These are phyloP conservation scores for Limonium bicolor DNA, from an alignment of 148 eudicot genomes.

Conservation along the genomic window DNA sequence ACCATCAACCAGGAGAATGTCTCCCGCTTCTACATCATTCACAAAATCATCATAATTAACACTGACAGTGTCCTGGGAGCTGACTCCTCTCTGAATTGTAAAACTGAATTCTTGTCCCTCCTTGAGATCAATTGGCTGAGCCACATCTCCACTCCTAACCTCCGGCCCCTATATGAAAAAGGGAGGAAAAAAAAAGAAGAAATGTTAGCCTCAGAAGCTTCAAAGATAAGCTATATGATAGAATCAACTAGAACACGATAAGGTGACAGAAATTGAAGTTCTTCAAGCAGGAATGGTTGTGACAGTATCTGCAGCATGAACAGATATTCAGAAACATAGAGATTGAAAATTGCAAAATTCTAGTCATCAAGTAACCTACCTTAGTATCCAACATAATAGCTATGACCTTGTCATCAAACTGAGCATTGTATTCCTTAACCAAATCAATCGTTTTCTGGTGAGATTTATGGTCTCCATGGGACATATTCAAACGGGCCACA, in stretches of 20 bases:
- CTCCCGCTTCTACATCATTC: slow-evolving; percentile 89
- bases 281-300: neutral
- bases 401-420: slow-evolving; percentile 69
- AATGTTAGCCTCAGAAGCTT: slow-evolving; percentile 1
- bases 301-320: neutral
- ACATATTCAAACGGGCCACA: slow-evolving; percentile 97
- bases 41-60: slow-evolving; percentile 94
- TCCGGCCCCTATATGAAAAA: slow-evolving; percentile 80
- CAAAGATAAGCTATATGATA: neutral
- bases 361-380: slow-evolving; percentile 22
- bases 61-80: slow-evolving; percentile 77
- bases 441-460: slow-evolving; percentile 91
- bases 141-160: slow-evolving; percentile 98
- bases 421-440: slow-evolving; percentile 87
- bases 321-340: neutral
- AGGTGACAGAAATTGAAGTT: neutral
- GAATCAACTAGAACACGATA: neutral
- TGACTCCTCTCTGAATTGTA: slow-evolving; percentile 84
- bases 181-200: too few species aligned
- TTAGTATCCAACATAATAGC: slow-evolving; percentile 97
- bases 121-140: slow-evolving; percentile 65
- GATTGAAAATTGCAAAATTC: neutral
- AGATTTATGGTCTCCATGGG: slow-evolving; percentile 91
- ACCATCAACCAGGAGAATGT: slow-evolving; percentile 92
- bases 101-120: slow-evolving; percentile 94